These are phyloP conservation scores for Penicillium canariense DNA, from an alignment of 495 filamentous ascomycete species.

Conservation along the genomic window DNA sequence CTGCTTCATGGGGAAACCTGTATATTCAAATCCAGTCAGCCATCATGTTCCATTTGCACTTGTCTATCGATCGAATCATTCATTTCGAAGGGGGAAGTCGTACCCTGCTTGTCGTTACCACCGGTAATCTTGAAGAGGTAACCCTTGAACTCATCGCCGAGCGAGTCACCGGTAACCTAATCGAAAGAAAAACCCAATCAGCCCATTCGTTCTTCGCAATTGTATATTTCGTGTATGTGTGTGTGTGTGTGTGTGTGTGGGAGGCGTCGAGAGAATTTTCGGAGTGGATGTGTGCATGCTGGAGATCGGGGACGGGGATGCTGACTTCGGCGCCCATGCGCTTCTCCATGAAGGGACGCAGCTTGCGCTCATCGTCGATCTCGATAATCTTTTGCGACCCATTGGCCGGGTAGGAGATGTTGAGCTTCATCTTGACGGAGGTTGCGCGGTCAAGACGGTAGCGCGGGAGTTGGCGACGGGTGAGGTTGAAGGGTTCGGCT, in stretches of 20 bases:
- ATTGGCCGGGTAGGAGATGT: conserved; percentile 98
- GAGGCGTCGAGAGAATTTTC: conserved; percentile 10
- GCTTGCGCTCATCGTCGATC: conserved; percentile 94
- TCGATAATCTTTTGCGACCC: conserved; percentile 99
- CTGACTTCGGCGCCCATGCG: conserved; percentile 96
- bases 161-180: conserved; percentile 71
- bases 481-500: conserved; percentile 39
- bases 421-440: conserved; percentile 78
- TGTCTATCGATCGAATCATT: not conserved
- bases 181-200: conserved; percentile 38
- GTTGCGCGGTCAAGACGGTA: conserved; percentile 54
- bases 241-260: conserved; percentile 9
- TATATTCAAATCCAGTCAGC: conserved; percentile 26
- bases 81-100: conserved; percentile 10
- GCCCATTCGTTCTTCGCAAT: conserved; percentile 29
- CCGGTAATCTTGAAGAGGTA: conserved; percentile 90
- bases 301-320: conserved; percentile 22
- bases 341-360: conserved; percentile 82
- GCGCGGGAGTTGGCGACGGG: conserved; percentile 49
- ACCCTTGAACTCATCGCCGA: conserved; percentile 98
- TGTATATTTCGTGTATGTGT: conserved; percentile 3
- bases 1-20: conserved; percentile 99
- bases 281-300: conserved; percentile 9
- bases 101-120: conserved; percentile 99
- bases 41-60: conserved; percentile 7